Evolutionary conservation across 768 basidiomycete species (phyloP).

Genomic region (Nidularia pulvinata): DNA sequence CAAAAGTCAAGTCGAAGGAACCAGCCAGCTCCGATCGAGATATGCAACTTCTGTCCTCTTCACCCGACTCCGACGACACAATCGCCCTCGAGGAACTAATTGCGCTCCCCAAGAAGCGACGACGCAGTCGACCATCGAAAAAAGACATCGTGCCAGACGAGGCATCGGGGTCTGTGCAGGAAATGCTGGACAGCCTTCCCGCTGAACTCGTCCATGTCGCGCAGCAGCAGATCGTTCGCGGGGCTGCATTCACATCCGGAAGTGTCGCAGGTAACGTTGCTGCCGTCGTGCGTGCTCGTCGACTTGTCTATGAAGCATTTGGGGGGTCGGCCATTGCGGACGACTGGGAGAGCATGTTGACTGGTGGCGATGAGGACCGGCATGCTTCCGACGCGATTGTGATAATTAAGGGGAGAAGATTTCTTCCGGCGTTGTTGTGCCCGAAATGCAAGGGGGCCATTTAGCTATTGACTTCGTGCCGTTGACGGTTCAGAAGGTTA

Average conservation of each 20-base stretch:
- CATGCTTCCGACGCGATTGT: slow-evolving; percentile 11
- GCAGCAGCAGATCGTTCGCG: slow-evolving; percentile 53
- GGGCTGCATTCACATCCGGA: slow-evolving; percentile 28
- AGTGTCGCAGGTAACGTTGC: slow-evolving; percentile 52
- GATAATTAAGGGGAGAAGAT: slow-evolving; percentile 10
- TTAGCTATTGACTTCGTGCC: too few relatives aligned
- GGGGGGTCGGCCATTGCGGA: slow-evolving; percentile 25
- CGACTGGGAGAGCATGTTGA: slow-evolving; percentile 36
- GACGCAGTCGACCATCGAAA: background rate
- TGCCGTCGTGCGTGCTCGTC: slow-evolving; percentile 43
- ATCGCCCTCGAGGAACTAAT: slow-evolving; percentile 13
- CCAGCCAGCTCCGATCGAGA: slow-evolving; percentile 8
- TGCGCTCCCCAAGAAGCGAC: slow-evolving; percentile 1
- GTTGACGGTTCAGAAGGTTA: too few relatives aligned
- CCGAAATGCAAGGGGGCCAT: slow-evolving; percentile 44
- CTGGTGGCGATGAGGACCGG: slow-evolving; percentile 6
- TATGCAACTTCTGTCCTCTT: slow-evolving; percentile 29
- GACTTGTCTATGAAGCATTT: slow-evolving; percentile 39
- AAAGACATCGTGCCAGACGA: background rate
- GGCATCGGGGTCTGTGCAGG: background rate
- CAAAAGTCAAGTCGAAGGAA: slow-evolving; percentile 19
- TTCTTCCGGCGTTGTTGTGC: slow-evolving; percentile 30
- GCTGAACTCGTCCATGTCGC: slow-evolving; percentile 38
- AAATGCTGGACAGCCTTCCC: background rate
- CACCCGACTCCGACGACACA: slow-evolving; percentile 27